phyloP scores from a whole-genome alignment of 805 yeast genomes.

The Myxozyma vanderwaltii region DNA sequence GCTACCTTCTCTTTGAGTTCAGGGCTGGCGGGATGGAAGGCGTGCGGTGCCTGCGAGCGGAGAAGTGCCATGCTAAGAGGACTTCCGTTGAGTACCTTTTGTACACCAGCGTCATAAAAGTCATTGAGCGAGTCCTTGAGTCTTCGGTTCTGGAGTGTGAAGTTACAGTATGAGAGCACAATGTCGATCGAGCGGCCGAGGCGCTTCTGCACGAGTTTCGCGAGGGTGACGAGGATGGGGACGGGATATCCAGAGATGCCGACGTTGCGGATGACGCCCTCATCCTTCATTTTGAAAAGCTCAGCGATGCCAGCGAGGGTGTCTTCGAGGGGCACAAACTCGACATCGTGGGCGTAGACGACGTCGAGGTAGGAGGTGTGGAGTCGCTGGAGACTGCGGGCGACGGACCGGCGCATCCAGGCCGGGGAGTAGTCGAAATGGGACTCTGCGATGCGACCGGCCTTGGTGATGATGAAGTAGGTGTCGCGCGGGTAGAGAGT shows the following conservation, averaged over 20 bases:
- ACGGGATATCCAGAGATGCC: constrained; percentile 92
- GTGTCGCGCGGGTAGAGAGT: constrained; percentile 56
- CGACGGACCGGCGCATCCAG: constrained; percentile 62
- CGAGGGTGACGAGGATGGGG: constrained; percentile 59
- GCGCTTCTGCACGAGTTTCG: constrained; percentile 43
- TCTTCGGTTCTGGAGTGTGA: constrained; percentile 74
- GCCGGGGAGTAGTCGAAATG: constrained; percentile 74
- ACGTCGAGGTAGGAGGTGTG: constrained; percentile 71
- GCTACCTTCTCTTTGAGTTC: constrained; percentile 53
- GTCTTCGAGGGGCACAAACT: constrained; percentile 62
- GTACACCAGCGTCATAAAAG: constrained; percentile 60
- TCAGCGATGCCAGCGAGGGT: constrained; percentile 65
- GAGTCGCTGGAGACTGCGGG: constrained; percentile 67
- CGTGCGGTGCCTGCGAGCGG: constrained; percentile 63
- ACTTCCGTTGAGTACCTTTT: constrained; percentile 73
- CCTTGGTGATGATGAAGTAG: constrained; percentile 79
- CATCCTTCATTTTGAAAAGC: constrained; percentile 58
- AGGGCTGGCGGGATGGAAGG: constrained; percentile 78
- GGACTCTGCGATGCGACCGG: constrained; percentile 69
- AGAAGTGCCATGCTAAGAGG: constrained; percentile 86
- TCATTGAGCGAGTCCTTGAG: constrained; percentile 52
- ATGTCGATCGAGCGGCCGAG: constrained; percentile 70
- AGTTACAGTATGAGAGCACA: constrained; percentile 75
- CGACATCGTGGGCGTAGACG: constrained; percentile 87
- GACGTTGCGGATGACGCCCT: constrained; percentile 63